phyloP scores from a whole-genome alignment of 2,329 filamentous ascomycete species.

The Colletotrichum salicis region DNA sequence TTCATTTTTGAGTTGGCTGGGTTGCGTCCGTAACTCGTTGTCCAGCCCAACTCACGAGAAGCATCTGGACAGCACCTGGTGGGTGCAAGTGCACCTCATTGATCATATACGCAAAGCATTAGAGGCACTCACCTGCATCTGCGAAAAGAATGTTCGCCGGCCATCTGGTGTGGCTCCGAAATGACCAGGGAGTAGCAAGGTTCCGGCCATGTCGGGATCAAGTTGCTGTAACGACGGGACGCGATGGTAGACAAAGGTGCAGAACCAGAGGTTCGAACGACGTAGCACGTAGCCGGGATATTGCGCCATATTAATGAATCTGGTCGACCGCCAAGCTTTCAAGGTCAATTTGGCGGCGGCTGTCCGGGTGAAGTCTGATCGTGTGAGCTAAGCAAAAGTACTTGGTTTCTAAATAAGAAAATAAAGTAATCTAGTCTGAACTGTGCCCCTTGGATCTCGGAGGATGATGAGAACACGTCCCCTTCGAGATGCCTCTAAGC shows the following conservation, averaged over 20 bases:
- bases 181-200: neutral
- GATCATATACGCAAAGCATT: neutral
- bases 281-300: neutral
- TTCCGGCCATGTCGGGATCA: neutral
- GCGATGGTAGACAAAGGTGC: neutral
- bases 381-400: neutral
- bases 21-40: too few species aligned
- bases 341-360: neutral
- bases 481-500: neutral
- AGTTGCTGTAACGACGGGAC: too few species aligned
- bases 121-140: neutral
- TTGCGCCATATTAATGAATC: constrained; percentile 10
- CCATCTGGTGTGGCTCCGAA: neutral
- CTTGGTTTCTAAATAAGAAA: neutral
- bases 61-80: too few species aligned
- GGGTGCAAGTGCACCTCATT: too few species aligned
- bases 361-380: neutral
- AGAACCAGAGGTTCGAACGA: neutral
- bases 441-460: neutral
- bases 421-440: neutral
- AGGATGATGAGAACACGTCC: neutral
- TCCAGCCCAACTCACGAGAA: too few species aligned
- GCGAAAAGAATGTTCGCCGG: neutral
- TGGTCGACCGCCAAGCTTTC: neutral
- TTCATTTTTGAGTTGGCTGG: neutral